Base-by-base conservation (phyloP, 139 green algal genomes). In the Auxenochlorella protothecoides region DNA sequence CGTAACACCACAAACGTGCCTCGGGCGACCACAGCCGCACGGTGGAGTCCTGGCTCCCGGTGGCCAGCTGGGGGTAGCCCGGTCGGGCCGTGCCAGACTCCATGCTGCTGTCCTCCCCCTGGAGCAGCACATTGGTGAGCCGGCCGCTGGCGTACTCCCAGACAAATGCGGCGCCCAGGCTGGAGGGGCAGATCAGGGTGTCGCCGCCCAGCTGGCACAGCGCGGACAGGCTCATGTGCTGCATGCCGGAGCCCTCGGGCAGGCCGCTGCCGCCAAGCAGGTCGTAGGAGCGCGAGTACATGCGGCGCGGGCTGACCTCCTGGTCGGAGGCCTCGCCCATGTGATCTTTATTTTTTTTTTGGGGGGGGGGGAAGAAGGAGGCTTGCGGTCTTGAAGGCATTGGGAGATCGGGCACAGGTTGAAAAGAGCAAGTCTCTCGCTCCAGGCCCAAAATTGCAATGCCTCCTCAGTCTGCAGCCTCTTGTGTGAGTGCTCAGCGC, bases 141-240 rank as follows among this genome's bases (percentile, higher is more conserved):
- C 66, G 5, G 4, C 67, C 79, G 3, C 53, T 85, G 75, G n/a
- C 65, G 16, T 77, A 79, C 8, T 81, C 65, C 87, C 87, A 92
- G 3, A 91, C n/a, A 69, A 89, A 92, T 57, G 90, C 75, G 69
- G 64, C 74, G 8, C 87, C 87, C 62, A 88, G 83, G 69, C 91
- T 86, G 3, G 79, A 86, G 44, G 85, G 84, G 12, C 27, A 6
- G 16, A 63, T 53, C 8, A 77, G 67, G 74, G 88, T 89, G 65
- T 79, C 75, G 79, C 89, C 84, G n/a, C 85, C 85, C 15, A 63
- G 27, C 27, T 44, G 27, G 27, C 27, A 44, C 27, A 44, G 27
- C 27, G 27, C 27, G 27, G 27, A 44, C 27, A 44, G 27, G 27
- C 27, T 44, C 27, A 44, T 44, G 27, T 44, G 27, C 27, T 44